Evolutionary conservation across 305 asterid genomes (phyloP).

Genomic region (Coffea humblotiana): DNA sequence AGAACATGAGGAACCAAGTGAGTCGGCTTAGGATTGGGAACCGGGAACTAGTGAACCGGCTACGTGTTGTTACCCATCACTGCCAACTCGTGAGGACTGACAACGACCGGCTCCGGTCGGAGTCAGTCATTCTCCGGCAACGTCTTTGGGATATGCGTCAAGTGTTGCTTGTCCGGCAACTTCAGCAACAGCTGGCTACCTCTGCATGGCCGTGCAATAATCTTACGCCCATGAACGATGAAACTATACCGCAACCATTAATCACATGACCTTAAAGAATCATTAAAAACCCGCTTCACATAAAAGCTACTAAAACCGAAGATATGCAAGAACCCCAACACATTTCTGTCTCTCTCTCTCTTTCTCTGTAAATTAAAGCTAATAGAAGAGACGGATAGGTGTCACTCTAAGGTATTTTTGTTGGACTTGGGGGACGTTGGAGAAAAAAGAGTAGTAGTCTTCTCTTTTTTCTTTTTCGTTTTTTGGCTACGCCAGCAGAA

Average conservation of each 20-base stretch:
- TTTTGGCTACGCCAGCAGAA: conserved; percentile 24
- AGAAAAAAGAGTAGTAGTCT: not conserved
- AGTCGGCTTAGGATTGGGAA: conserved; percentile 50
- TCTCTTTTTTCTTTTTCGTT: not conserved
- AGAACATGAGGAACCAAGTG: conserved; percentile 65
- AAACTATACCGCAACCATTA: conserved; percentile 36
- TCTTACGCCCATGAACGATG: conserved; percentile 33
- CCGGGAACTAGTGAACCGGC: conserved; percentile 62
- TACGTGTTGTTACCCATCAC: conserved; percentile 43
- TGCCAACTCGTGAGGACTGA: conserved; percentile 39
- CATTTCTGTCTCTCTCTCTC: conserved; percentile 13
- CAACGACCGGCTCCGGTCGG: conserved; percentile 58
- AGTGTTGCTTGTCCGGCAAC: conserved; percentile 60
- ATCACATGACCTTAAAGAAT: conserved; percentile 31
- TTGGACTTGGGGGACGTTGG: conserved; percentile 23
- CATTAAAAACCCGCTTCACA: conserved; percentile 21
- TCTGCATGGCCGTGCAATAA: conserved; percentile 66
- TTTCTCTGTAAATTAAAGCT: conserved; percentile 39
- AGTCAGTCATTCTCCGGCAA: conserved; percentile 55
- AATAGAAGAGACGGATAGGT: conserved; percentile 30
- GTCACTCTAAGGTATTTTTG: conserved; percentile 23
- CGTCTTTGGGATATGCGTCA: conserved; percentile 76
- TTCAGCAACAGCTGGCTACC: conserved; percentile 52
- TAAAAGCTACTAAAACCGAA: conserved; percentile 1
- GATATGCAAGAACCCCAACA: conserved; percentile 5